Evolutionary conservation across 176 grass and related monocot genomes (phyloP).

Genomic region (Cenchrus fungigraminus): DNA sequence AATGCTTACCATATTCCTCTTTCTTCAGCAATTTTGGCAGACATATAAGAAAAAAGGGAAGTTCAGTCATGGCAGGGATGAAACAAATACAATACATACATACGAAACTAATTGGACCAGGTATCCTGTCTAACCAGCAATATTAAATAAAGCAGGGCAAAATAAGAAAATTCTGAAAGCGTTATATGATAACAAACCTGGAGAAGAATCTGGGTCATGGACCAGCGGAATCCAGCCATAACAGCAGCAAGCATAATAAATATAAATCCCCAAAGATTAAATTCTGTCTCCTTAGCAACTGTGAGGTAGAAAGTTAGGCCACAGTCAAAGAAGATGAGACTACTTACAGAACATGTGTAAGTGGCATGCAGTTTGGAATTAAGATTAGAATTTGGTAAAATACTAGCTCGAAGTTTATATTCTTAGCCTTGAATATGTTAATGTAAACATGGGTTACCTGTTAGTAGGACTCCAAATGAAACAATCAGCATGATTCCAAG

Average conservation of each 20-base stretch:
- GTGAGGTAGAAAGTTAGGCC: slow-evolving; percentile 42
- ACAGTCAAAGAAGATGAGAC: slow-evolving; percentile 10
- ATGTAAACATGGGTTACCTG: slow-evolving; percentile 60
- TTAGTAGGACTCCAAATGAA: slow-evolving; percentile 86
- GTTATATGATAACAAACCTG: slow-evolving; percentile 61
- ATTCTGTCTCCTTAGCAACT: slow-evolving; percentile 91
- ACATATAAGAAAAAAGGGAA: slow-evolving; percentile 15
- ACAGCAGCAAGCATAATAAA: slow-evolving; percentile 96
- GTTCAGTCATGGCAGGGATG: slow-evolving; percentile 32
- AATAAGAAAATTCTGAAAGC: slow-evolving; percentile 27
- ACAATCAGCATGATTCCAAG: slow-evolving; percentile 90
- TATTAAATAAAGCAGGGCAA: background rate
- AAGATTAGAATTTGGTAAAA: slow-evolving; percentile 6
- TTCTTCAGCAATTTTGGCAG: slow-evolving; percentile 69
- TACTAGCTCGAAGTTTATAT: slow-evolving; percentile 24
- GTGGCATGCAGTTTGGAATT: background rate
- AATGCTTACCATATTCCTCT: slow-evolving; percentile 80
- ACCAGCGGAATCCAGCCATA: slow-evolving; percentile 98
- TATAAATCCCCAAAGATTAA: slow-evolving; percentile 95
- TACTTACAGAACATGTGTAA: slow-evolving; percentile 12
- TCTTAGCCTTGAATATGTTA: background rate
- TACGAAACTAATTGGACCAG: slow-evolving; percentile 8
- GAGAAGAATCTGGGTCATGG: slow-evolving; percentile 98
- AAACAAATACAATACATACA: slow-evolving; percentile 4
- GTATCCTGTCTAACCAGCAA: background rate